phyloP scores from a whole-genome alignment of 2,329 filamentous ascomycete species.

The Pseudocercospora crystallina region DNA sequence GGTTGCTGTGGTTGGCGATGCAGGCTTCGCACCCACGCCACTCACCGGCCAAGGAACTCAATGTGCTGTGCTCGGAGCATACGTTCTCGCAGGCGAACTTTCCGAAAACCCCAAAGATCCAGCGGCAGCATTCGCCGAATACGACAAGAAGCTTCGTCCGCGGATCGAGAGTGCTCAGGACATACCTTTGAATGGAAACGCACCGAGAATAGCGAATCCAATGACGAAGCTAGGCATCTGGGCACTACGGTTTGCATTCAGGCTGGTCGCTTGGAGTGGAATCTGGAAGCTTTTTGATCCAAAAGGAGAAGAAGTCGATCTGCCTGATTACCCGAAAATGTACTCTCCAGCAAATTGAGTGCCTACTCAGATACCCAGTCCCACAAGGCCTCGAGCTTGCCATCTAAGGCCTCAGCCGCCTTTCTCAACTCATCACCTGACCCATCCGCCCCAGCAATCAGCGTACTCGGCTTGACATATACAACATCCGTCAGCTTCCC shows the following conservation, averaged over 20 bases:
- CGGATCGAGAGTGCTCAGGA: conserved; percentile 24
- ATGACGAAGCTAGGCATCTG: conserved; percentile 15
- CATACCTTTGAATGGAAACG: conserved; percentile 28
- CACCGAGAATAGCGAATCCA: conserved; percentile 19
- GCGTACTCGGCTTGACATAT: conserved; percentile 17
- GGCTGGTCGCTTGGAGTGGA: conserved; percentile 9
- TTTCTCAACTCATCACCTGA: conserved; percentile 10
- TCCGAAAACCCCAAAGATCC: conserved; percentile 14
- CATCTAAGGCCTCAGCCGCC: conserved; percentile 17
- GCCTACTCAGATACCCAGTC: conserved; percentile 1
- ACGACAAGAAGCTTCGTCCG: conserved; percentile 19
- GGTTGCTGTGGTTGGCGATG: conserved; percentile 39
- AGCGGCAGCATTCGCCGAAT: conserved; percentile 19
- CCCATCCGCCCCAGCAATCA: conserved; percentile 17
- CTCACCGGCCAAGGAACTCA: conserved; percentile 33
- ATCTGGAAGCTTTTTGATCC: conserved; percentile 9
- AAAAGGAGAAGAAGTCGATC: not conserved
- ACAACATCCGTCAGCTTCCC: conserved; percentile 16
- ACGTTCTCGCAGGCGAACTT: conserved; percentile 41
- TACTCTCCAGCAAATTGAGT: too few relatives aligned
- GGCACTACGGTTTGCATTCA: conserved; percentile 3
- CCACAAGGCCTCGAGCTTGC: conserved; percentile 19
- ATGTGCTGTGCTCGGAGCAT: conserved; percentile 39
- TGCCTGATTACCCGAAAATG: conserved; percentile 13
- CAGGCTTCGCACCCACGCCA: conserved; percentile 38